Percentiles rank a stretch among this genome's conserved stretches.
These are phyloP conservation scores for Trapa bicornis DNA, from an alignment of 345 rosid species.

Conservation along the genomic window DNA sequence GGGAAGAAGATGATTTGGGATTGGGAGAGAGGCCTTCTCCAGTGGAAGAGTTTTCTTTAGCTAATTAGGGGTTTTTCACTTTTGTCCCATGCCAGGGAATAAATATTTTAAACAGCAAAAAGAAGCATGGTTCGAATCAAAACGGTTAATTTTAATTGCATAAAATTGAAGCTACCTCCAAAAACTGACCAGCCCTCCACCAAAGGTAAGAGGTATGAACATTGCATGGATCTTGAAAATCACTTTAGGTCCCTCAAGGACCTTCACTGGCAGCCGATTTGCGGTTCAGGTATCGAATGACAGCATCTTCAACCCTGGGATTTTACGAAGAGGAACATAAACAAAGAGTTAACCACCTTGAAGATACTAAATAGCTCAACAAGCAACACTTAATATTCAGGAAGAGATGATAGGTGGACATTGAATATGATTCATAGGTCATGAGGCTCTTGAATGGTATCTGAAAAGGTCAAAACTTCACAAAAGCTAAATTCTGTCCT, in stretches of 20 bases:
- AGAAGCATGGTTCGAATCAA: no score
- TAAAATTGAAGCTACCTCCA: background rate
- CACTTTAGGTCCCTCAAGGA: slow-evolving; percentile 10
- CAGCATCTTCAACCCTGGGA: slow-evolving; percentile 19
- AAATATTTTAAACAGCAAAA: no score
- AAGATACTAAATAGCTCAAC: background rate
- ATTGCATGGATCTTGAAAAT: background rate
- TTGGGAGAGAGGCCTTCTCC: no score
- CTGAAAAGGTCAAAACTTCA: background rate
- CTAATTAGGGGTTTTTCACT: no score
- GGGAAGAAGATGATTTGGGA: no score
- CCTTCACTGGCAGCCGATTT: slow-evolving; percentile 12
- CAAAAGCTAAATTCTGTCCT: background rate
- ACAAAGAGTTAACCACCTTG: background rate
- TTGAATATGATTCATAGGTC: background rate
- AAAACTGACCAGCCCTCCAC: background rate
- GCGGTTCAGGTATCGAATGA: slow-evolving; percentile 19
- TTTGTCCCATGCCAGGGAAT: no score
- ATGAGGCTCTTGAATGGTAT: background rate
- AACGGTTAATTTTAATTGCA: background rate
- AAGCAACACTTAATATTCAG: background rate
- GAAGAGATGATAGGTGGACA: background rate
- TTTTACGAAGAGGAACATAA: background rate
- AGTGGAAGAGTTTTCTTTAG: no score
- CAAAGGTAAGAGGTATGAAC: background rate